phyloP scores from a whole-genome alignment of 2,329 filamentous ascomycete genomes.

The Colletotrichum cuscutae region DNA sequence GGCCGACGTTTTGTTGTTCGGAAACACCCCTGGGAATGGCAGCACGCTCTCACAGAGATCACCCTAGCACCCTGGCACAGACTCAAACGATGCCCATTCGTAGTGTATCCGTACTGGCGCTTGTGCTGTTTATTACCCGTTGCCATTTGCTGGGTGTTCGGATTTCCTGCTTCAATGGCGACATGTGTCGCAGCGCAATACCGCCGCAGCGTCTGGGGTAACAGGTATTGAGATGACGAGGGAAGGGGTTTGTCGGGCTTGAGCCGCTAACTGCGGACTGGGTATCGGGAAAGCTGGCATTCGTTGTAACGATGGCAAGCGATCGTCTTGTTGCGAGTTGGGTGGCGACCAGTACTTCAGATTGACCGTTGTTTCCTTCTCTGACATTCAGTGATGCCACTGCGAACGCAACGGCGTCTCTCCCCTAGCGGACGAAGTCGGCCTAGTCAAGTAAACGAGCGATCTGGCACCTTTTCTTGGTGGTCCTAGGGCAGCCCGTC shows the following conservation, averaged over 20 bases:
- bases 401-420: constrained; percentile 25
- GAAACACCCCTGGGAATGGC: constrained; percentile 30
- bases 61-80: constrained; percentile 25
- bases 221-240: constrained; percentile 18
- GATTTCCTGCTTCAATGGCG: constrained; percentile 19
- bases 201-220: constrained; percentile 25
- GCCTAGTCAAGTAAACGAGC: constrained; percentile 19
- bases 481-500: constrained; percentile 29
- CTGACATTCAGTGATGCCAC: constrained; percentile 8
- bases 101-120: background rate
- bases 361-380: background rate
- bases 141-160: background rate
- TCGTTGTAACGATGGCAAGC: constrained; percentile 8
- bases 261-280: constrained; percentile 9
- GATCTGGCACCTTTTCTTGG: constrained; percentile 23
- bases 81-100: constrained; percentile 6
- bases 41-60: constrained; percentile 19
- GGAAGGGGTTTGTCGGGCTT: constrained; percentile 19
- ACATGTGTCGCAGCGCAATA: constrained; percentile 30
- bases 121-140: constrained; percentile 1
- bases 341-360: constrained; percentile 11
- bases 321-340: background rate
- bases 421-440: constrained; percentile 7
- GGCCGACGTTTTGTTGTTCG: constrained; percentile 30
- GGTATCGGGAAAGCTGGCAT: constrained; percentile 7